Evolutionary conservation across 2,329 filamentous ascomycete species (phyloP).

Genomic region (Colletotrichum agaves): DNA sequence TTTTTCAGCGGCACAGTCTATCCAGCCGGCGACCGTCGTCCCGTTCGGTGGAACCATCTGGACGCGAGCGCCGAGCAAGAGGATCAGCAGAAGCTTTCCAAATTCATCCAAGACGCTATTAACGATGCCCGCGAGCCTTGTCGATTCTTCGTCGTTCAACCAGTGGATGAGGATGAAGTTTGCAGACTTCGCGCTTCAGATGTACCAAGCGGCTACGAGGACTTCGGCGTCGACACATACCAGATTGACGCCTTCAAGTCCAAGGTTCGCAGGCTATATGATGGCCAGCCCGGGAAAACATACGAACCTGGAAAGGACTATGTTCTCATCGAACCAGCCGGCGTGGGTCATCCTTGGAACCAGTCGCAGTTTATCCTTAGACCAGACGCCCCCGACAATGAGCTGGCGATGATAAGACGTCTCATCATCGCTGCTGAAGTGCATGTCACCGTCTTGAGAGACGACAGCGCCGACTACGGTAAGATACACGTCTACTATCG

Average conservation of each 20-base stretch:
- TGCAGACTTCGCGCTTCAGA: neutral
- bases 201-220: neutral
- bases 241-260: conserved; percentile 14
- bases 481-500: neutral
- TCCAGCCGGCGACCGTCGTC: neutral
- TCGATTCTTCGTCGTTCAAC: conserved; percentile 34
- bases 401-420: conserved; percentile 43
- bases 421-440: conserved; percentile 41
- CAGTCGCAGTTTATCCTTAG: conserved; percentile 35
- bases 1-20: conserved; percentile 24
- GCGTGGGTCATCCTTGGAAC: neutral
- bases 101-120: conserved; percentile 18
- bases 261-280: conserved; percentile 11
- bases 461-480: conserved; percentile 33
- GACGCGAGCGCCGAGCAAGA: neutral
- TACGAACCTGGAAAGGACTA: conserved; percentile 19
- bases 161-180: conserved; percentile 4
- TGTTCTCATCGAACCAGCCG: conserved; percentile 4
- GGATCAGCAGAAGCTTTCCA: conserved; percentile 15
- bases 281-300: neutral
- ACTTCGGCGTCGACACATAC: neutral
- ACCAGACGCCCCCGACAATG: conserved; percentile 40
- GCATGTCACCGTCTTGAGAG: conserved; percentile 28
- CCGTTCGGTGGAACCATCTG: conserved; percentile 13
- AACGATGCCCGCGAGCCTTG: conserved; percentile 10